Evolutionary conservation across 208 protist species (phyloP).

Genomic region (Angomonas deanei): DNA sequence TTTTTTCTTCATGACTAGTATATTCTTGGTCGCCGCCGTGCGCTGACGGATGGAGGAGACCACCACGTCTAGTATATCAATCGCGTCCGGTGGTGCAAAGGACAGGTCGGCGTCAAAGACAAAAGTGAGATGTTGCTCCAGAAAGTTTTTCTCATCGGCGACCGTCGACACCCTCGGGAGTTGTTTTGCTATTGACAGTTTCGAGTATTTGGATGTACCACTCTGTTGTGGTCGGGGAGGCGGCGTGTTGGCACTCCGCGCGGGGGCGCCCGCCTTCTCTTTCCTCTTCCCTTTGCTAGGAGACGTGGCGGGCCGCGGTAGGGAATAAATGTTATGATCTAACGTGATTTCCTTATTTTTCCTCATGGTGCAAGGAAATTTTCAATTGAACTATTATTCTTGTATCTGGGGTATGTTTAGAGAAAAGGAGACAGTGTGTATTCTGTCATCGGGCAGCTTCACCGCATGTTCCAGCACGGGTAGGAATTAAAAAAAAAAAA

Average conservation of each 20-base stretch:
- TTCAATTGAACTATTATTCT: too few relatives aligned
- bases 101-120: not conserved
- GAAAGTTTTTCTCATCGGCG: not conserved
- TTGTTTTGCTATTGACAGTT: not conserved
- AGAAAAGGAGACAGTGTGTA: too few relatives aligned
- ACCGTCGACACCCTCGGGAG: not conserved
- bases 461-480: too few relatives aligned
- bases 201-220: not conserved
- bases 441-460: too few relatives aligned
- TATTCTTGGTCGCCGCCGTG: not conserved
- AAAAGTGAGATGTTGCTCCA: not conserved
- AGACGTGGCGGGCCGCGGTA: not conserved
- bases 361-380: not conserved
- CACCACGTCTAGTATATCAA: not conserved
- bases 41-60: not conserved
- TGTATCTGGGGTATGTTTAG: too few relatives aligned
- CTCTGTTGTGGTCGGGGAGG: not conserved
- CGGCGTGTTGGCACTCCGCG: not conserved
- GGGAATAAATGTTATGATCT: not conserved
- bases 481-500: too few relatives aligned
- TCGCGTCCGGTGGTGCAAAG: not conserved
- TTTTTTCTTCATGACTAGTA: not conserved
- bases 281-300: not conserved
- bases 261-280: not conserved
- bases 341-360: not conserved